Base-by-base conservation (phyloP, 805 yeast genomes). In the Ascoidea asiatica region DNA sequence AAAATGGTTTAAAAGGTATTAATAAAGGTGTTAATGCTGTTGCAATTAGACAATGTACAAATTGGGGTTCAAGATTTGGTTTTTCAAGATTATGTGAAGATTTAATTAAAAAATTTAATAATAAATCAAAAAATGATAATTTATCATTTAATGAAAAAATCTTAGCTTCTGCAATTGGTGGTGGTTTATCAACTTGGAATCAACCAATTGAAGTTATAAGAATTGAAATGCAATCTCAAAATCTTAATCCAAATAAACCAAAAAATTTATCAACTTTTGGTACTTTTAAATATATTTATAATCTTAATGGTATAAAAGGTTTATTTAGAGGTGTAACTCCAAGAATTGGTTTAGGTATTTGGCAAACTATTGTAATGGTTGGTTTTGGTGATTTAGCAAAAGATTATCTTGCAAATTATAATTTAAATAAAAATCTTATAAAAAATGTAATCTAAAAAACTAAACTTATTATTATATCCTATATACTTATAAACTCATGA, bases 351-450 rank as follows among this genome's bases (percentile, higher is more conserved):
- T 74, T 92, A 52, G 95, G 97, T 56, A 81, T 90, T 50, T 92
- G 97, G 97, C 98, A 92, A 70, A 90, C 97, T 2, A 87, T 90
- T 40, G 92, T 95, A 63, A 90, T 90, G 97, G 97, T 90, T 48
- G 96, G 95, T 11, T 78, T 92, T 53, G 98, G 97, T 62, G 98
- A 92, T 59, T 85, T 88, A 64, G 88, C 88, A 29, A 81, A 77
- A 61, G 87, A 80, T 45, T 44, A 44, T 40, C 40, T 48, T 36
- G 50, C 48, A 19, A 29, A 11, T 3, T 2, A 29, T 29, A 11
- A 29, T 29, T 11, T 29, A 29, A 29, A 29, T 29, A 8, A 29
- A 29, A 29, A 29, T 2, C 35, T 11, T 11, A 29, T 29, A 29
- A 29, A 29, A 29, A 23, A 23, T 7, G 11, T 23, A 23, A 23